Conservation (phyloP, 2,329 filamentous ascomycete genomes). For the Mycocentrospora acerina region DNA sequence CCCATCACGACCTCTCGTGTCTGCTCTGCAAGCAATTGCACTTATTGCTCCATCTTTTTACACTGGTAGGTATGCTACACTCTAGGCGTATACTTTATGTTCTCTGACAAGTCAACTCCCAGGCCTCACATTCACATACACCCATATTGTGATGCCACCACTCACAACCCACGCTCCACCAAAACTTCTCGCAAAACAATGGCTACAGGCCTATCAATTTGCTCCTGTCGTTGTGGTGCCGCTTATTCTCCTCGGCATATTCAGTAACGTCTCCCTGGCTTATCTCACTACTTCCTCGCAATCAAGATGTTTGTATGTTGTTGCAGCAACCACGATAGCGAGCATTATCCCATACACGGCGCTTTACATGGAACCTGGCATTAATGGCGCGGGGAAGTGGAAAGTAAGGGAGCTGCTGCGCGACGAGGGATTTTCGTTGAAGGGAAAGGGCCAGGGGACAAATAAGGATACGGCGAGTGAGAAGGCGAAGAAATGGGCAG, state of each 20-base stretch:
- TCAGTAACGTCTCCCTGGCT: conserved; percentile 35
- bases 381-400: conserved; percentile 45
- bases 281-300: conserved; percentile 8
- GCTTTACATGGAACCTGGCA: conserved; percentile 42
- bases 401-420: conserved; percentile 38
- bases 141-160: conserved; percentile 39
- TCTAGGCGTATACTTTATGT: not conserved
- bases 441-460: conserved; percentile 11
- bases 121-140: conserved; percentile 38
- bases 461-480: conserved; percentile 16
- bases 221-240: conserved; percentile 41
- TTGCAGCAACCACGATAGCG: conserved; percentile 25
- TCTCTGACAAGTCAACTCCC: conserved; percentile 1
- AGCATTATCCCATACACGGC: conserved; percentile 42
- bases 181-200: conserved; percentile 42
- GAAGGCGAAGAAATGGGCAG: conserved; percentile 17
- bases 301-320: conserved; percentile 22
- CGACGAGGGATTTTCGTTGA: conserved; percentile 19
- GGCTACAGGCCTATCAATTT: conserved; percentile 43
- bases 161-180: conserved; percentile 34
- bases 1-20: not conserved
- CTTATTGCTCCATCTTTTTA: conserved; percentile 28
- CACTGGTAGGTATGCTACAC: conserved; percentile 12
- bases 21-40: conserved; percentile 18
- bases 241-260: conserved; percentile 36